phyloP scores from a whole-genome alignment of 176 grass and related monocot species.

The Saccharum officinarum region DNA sequence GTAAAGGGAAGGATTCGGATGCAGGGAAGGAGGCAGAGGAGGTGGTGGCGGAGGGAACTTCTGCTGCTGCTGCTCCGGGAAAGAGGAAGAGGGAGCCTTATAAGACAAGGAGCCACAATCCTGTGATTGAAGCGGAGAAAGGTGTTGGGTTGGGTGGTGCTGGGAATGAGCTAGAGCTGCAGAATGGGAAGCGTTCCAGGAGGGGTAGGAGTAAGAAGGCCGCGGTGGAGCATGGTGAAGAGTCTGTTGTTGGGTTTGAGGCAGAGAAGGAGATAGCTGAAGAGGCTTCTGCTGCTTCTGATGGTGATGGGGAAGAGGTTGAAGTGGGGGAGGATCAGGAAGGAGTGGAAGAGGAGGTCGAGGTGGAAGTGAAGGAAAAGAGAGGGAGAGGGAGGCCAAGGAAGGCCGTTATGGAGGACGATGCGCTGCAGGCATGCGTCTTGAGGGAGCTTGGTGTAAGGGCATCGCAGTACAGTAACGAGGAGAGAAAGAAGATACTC shows the following conservation, averaged over 20 bases:
- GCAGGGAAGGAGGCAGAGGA: conserved; percentile 36
- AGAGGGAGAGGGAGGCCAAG: conserved; percentile 56
- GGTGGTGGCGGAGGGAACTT: conserved; percentile 18
- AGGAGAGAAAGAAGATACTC: conserved; percentile 81
- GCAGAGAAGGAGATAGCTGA: not conserved
- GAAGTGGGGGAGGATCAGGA: not conserved
- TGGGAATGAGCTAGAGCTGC: not conserved
- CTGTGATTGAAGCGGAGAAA: conserved; percentile 31
- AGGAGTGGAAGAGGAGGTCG: conserved; percentile 36
- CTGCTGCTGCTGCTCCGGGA: not conserved
- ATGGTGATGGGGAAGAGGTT: not conserved
- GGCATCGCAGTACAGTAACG: conserved; percentile 50
- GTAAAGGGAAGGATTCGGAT: conserved; percentile 23
- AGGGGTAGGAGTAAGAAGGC: conserved; percentile 35
- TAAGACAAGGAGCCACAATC: conserved; percentile 38
- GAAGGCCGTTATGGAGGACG: conserved; percentile 33
- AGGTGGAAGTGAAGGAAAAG: conserved; percentile 50
- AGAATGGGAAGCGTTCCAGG: conserved; percentile 1
- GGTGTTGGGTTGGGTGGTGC: not conserved
- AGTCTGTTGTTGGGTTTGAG: conserved; percentile 19
- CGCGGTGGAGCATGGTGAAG: conserved; percentile 9
- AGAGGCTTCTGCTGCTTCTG: not conserved
- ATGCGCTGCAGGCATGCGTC: conserved; percentile 30
- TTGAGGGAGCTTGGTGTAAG: conserved; percentile 49
- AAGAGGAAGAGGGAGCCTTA: conserved; percentile 40